Conservation (phyloP, 352 stramenopile genomes). For the Pythium brachiatum region DNA sequence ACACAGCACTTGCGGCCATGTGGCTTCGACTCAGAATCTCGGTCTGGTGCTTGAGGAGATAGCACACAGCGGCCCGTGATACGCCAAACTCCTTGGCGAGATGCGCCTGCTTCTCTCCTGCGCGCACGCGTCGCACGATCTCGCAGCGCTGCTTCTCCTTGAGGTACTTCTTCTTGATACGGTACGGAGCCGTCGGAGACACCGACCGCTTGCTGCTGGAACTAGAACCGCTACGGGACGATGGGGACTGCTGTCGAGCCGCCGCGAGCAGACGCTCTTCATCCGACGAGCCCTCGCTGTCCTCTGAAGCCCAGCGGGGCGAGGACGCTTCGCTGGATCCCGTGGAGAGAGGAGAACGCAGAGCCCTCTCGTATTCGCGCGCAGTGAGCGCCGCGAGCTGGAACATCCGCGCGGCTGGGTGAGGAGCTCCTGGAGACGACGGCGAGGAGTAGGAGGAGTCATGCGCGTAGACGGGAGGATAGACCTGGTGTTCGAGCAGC, state of each 20-base stretch:
- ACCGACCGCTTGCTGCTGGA: neutral
- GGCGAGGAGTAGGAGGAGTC: neutral
- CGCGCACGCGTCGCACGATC: constrained; percentile 57
- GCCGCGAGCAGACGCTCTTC: constrained; percentile 8
- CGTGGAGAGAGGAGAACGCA: constrained; percentile 15
- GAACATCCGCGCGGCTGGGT: constrained; percentile 12
- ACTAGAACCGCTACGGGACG: too few relatives aligned
- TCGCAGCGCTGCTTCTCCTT: constrained; percentile 61
- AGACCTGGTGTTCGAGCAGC: neutral
- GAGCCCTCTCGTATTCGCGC: constrained; percentile 11
- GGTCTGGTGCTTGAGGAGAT: constrained; percentile 62
- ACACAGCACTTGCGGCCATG: neutral
- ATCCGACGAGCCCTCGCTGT: constrained; percentile 17
- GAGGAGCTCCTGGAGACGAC: neutral
- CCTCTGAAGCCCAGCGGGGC: constrained; percentile 1
- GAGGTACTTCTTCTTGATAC: constrained; percentile 68
- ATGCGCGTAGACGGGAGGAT: neutral
- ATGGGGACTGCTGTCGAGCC: neutral
- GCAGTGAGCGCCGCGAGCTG: constrained; percentile 17
- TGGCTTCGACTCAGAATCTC: constrained; percentile 53
- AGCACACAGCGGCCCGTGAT: constrained; percentile 53
- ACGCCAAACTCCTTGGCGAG: constrained; percentile 62
- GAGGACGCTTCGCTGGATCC: constrained; percentile 3
- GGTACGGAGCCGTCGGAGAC: constrained; percentile 22
- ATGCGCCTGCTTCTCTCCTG: constrained; percentile 55